A percentile compares a stretch with the other conserved stretches of the same genome.
These are phyloP conservation scores for Diplodia mutila DNA, from an alignment of 2,329 filamentous ascomycete genomes.

Conservation along the genomic window DNA sequence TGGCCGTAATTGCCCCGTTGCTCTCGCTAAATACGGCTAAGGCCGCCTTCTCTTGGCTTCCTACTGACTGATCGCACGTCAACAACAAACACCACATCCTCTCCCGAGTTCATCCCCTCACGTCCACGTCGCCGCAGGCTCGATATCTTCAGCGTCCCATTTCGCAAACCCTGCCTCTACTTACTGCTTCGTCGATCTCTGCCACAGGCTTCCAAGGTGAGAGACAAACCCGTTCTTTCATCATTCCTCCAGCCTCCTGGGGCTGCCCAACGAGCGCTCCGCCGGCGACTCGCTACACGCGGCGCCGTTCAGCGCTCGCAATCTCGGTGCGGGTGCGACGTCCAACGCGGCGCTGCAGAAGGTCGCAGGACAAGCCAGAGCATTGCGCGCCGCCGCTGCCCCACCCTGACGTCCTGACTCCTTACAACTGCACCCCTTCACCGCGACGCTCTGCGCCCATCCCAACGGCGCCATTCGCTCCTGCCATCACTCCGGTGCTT, in stretches of 20 bases:
- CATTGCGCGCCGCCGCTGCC: slow-evolving; percentile 22
- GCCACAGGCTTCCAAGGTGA: slow-evolving; percentile 23
- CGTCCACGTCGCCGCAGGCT: slow-evolving; percentile 25
- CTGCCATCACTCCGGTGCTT: slow-evolving; percentile 3
- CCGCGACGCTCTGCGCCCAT: slow-evolving; percentile 23
- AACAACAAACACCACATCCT: slow-evolving; percentile 26
- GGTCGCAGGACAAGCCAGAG: slow-evolving; percentile 6
- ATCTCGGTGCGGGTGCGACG: slow-evolving; percentile 8
- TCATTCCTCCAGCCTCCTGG: slow-evolving; percentile 26
- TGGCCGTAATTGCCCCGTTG: slow-evolving; percentile 22
- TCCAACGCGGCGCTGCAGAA: slow-evolving; percentile 9
- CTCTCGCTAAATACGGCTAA: slow-evolving; percentile 25
- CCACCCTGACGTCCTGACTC: slow-evolving; percentile 28
- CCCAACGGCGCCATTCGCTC: slow-evolving; percentile 18
- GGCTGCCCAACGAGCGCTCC: slow-evolving; percentile 11
- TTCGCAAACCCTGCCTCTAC: slow-evolving; percentile 11
- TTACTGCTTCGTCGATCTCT: slow-evolving; percentile 13
- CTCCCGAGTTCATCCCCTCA: slow-evolving; percentile 16
- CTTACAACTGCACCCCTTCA: slow-evolving; percentile 37
- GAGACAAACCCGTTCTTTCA: slow-evolving; percentile 24
- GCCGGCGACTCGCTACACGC: slow-evolving; percentile 11
- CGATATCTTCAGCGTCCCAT: slow-evolving; percentile 22
- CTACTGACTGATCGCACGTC: slow-evolving; percentile 25
- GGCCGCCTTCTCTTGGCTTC: slow-evolving; percentile 24
- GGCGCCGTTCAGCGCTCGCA: slow-evolving; percentile 1